A percentile compares a stretch with the other conserved stretches of the same genome.
Evolutionary conservation across 345 rosid species (phyloP).

Genomic region (Hirschfeldia incana): DNA sequence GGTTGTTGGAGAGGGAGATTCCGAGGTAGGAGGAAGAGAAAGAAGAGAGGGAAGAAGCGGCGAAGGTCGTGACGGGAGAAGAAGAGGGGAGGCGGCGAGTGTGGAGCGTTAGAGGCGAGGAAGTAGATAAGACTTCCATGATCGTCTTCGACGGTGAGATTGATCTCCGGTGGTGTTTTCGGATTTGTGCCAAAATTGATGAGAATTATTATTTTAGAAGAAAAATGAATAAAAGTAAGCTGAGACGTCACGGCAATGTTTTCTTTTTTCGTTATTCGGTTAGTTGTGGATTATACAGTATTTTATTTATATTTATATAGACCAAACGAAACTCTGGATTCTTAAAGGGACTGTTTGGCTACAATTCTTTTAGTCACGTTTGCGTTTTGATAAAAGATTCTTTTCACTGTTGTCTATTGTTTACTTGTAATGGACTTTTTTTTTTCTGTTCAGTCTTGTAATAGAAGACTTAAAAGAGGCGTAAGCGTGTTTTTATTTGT

Average conservation of each 20-base stretch:
- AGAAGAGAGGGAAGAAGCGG: conserved; percentile 46
- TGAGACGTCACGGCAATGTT: conserved; percentile 47
- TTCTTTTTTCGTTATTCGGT: conserved; percentile 1
- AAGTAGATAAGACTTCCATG: conserved; percentile 66
- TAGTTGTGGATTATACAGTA: background rate
- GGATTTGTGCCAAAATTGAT: conserved; percentile 11
- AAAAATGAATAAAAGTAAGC: conserved; percentile 14
- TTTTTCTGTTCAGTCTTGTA: background rate
- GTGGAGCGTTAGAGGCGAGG: conserved; percentile 56
- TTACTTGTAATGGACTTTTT: conserved; percentile 8
- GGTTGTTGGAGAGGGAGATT: conserved; percentile 50
- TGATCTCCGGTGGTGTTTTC: conserved; percentile 9
- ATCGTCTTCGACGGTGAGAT: background rate
- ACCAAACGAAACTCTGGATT: background rate
- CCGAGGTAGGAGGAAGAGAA: conserved; percentile 57
- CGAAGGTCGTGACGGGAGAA: conserved; percentile 26
- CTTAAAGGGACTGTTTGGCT: conserved; percentile 25
- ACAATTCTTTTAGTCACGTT: background rate
- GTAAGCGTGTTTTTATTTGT: background rate
- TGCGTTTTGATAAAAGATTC: conserved; percentile 29
- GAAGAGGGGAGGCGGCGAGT: conserved; percentile 45
- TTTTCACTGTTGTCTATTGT: conserved; percentile 17
- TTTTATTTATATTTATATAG: background rate
- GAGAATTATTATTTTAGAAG: background rate
- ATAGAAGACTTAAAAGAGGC: background rate